Evolutionary conservation across 1,139 yeast genomes (phyloP).

Genomic region (Spathaspora jeffriesii): DNA sequence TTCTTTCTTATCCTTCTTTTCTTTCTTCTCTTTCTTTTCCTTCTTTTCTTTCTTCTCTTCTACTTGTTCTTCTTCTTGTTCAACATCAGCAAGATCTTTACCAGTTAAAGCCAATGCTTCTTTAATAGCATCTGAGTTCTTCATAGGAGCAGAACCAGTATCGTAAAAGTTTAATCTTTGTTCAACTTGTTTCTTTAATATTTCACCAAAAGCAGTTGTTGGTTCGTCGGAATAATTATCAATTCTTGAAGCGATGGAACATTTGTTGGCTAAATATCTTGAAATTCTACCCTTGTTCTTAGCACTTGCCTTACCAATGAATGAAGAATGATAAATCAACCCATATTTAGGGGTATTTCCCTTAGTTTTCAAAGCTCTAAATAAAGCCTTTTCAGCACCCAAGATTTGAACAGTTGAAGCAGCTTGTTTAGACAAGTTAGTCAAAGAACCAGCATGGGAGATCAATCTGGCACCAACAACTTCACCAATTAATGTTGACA

Average conservation of each 20-base stretch:
- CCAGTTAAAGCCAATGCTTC: constrained; percentile 80
- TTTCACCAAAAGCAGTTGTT: constrained; percentile 82
- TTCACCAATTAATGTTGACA: constrained; percentile 95
- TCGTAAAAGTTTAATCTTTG: constrained; percentile 96
- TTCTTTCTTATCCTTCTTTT: constrained; percentile 55
- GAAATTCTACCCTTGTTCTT: constrained; percentile 99
- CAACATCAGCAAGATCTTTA: constrained; percentile 25
- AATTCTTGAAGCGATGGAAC: constrained; percentile 98
- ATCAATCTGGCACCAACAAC: constrained; percentile 98
- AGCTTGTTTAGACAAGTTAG: constrained; percentile 95
- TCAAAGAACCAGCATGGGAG: constrained; percentile 95
- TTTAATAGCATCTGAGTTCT: constrained; percentile 91
- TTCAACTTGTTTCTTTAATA: constrained; percentile 95
- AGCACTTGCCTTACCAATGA: constrained; percentile 97
- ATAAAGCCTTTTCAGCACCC: constrained; percentile 99
- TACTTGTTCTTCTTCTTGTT: constrained; percentile 30
- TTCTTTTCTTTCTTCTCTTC: constrained; percentile 49
- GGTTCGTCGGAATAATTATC: constrained; percentile 94
- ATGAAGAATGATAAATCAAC: constrained; percentile 93
- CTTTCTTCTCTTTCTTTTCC: constrained; percentile 56
- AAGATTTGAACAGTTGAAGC: constrained; percentile 98
- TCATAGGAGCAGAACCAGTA: constrained; percentile 96
- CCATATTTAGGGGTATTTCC: constrained; percentile 99
- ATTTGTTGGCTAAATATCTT: constrained; percentile 97
- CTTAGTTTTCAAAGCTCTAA: constrained; percentile 97